phyloP scores from a whole-genome alignment of 2,329 filamentous ascomycete genomes.

The Dothideomycetes sp. region DNA sequence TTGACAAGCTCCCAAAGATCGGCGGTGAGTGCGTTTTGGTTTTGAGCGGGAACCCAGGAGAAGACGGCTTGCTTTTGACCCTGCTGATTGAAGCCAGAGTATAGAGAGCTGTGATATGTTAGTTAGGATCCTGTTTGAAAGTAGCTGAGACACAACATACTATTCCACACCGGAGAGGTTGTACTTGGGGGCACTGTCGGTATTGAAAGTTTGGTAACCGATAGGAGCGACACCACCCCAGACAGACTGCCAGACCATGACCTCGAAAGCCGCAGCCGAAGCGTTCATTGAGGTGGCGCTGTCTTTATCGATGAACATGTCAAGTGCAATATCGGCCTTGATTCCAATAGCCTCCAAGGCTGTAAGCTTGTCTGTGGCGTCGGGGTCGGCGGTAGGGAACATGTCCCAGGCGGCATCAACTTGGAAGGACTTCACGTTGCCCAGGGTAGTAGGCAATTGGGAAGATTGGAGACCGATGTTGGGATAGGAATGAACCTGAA shows the following conservation, averaged over 20 bases:
- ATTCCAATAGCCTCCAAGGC: constrained; percentile 3
- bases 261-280: constrained; percentile 11
- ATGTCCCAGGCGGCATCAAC: constrained; percentile 11
- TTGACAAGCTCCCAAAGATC: constrained; percentile 7
- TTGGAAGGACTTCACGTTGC: constrained; percentile 12
- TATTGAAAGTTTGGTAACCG: constrained; percentile 11
- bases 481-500: constrained; percentile 12
- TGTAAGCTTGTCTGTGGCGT: constrained; percentile 5
- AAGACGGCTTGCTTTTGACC: constrained; percentile 12
- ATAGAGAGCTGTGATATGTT: neutral
- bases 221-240: constrained; percentile 13
- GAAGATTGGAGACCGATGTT: constrained; percentile 8
- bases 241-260: constrained; percentile 12
- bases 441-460: constrained; percentile 6
- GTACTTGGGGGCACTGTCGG: constrained; percentile 7
- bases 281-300: constrained; percentile 3
- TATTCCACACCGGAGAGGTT: constrained; percentile 3
- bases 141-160: neutral
- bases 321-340: constrained; percentile 13
- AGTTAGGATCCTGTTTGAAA: neutral
- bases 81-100: constrained; percentile 11
- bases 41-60: constrained; percentile 11
- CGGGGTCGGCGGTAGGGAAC: constrained; percentile 1
- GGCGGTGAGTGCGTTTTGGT: constrained; percentile 1
- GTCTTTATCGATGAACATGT: constrained; percentile 13